These are phyloP conservation scores for Neofusicoccum parvum DNA, from an alignment of 2,329 filamentous ascomycete genomes.

Conservation along the genomic window DNA sequence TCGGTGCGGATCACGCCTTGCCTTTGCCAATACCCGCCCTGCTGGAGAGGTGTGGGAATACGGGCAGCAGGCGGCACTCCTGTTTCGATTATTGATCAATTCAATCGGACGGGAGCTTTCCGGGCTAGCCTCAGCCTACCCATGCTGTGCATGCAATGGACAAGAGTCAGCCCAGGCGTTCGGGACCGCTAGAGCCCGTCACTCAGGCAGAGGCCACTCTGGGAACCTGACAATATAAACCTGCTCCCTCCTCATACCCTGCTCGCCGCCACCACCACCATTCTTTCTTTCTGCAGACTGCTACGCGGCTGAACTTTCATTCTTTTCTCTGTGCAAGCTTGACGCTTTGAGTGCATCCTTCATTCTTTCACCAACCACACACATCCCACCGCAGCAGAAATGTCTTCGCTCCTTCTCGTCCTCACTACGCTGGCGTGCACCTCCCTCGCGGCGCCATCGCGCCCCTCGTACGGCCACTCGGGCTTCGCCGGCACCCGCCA, in stretches of 20 bases:
- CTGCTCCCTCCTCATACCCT: neutral
- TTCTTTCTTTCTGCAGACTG: constrained; percentile 5
- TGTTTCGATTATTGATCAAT: neutral
- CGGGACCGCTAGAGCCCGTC: neutral
- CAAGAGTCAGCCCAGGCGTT: constrained; percentile 1
- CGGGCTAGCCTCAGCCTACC: neutral
- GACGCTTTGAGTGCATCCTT: constrained; percentile 1
- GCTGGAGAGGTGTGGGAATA: neutral
- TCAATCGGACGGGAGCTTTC: neutral
- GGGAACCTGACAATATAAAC: neutral
- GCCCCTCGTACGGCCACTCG: neutral
- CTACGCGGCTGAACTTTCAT: neutral
- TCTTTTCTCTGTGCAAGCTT: constrained; percentile 11
- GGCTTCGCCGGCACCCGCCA: neutral
- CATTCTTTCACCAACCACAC: neutral
- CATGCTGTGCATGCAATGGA: neutral
- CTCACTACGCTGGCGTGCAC: constrained; percentile 12
- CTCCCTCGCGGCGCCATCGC: constrained; percentile 1
- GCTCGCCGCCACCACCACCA: neutral
- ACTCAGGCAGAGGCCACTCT: neutral
- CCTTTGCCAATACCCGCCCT: neutral
- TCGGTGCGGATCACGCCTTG: neutral
- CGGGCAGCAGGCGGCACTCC: neutral
- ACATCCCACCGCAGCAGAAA: neutral
- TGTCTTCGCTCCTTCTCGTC: constrained; percentile 11